Base-by-base conservation (phyloP, 805 yeast species). In the Saturnispora halmiae region DNA sequence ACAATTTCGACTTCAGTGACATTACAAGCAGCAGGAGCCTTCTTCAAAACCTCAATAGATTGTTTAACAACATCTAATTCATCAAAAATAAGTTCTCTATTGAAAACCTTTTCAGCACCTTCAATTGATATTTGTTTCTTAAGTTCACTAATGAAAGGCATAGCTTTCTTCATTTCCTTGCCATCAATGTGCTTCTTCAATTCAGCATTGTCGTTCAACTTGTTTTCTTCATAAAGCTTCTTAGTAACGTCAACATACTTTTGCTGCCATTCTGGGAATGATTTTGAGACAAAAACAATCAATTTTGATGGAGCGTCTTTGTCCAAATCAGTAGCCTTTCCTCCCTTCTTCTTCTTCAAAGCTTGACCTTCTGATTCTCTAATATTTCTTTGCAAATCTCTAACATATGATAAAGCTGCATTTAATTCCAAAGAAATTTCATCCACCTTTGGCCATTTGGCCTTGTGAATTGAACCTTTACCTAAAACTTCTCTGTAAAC, bases 91-190 rank as follows among this genome's bases (percentile, higher is more conserved):
- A 90, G 75, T 64, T 88, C 82, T 67, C 97, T 77, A 71, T 87
- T 80, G 71, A 92, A 86, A 20, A 92, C 95, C 39, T 74, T 73
- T 40, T 73, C 76, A 15, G 95, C 79, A 24, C 79, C 63, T 57
- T 83, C 94, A 39, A 63, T 64, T 30, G 70, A 64, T 50, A 92
- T 70, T 66, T 94, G 78, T 58, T 80, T 84, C 64, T 92, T 88
- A 61, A 92, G 69, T 52, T 76, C 67, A 49, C 90, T 79, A 46
- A 92, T 87, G 62, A 88, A 90, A 45, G 97, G 97, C 97, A 92
- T 92, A 45, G 95, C 96, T 53, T 94, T 81, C 74, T 92, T 92
- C 83, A 88, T 84, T 55, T 92, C 97, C 61, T 79, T 80, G 50
- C 84, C 84, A 22, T 67, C 66, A 46, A 82, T 77, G 58, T 68